Percentiles rank a stretch among this genome's conserved stretches.
Conservation (phyloP, 1,139 yeast genomes). For the Magnusiomyces suaveolens region DNA sequence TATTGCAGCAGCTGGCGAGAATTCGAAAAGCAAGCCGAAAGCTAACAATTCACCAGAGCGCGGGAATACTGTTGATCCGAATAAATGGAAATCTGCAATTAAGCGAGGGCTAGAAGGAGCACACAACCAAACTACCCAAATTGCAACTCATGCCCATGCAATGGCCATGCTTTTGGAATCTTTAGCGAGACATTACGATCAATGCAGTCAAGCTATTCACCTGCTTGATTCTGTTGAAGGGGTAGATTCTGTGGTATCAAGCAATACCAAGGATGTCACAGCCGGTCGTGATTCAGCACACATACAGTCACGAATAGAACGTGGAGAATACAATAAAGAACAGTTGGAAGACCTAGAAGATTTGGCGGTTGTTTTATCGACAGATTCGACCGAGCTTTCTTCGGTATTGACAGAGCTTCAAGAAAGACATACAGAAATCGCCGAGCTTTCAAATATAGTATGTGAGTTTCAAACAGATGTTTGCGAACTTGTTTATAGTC, state of each 20-base stretch:
- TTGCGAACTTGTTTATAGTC: slow-evolving; percentile 16
- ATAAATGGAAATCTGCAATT: slow-evolving; percentile 13
- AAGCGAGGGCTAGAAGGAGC: slow-evolving; percentile 20
- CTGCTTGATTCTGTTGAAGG: slow-evolving; percentile 4
- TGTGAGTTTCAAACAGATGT: slow-evolving; percentile 19
- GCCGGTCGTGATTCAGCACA: not conserved
- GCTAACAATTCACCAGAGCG: slow-evolving; percentile 14
- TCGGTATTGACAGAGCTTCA: slow-evolving; percentile 30
- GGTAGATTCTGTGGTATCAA: not conserved
- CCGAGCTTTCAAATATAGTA: slow-evolving; percentile 20
- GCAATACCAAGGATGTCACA: not conserved
- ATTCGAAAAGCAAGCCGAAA: too few species aligned
- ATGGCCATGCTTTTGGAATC: slow-evolving; percentile 61
- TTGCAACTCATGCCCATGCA: slow-evolving; percentile 48
- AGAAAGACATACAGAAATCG: slow-evolving; percentile 24
- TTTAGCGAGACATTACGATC: slow-evolving; percentile 74
- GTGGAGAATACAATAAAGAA: slow-evolving; percentile 5
- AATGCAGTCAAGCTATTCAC: slow-evolving; percentile 41
- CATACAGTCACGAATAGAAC: not conserved
- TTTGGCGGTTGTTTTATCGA: slow-evolving; percentile 28
- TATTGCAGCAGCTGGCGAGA: not conserved
- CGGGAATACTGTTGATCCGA: slow-evolving; percentile 17
- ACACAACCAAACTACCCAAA: slow-evolving; percentile 22
- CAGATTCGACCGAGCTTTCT: slow-evolving; percentile 35
- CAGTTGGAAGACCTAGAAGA: slow-evolving; percentile 24